Percentiles rank a stretch among this genome's conserved stretches.
Conservation (phyloP, 2,329 filamentous ascomycete species). For the Helotiales sp. region DNA sequence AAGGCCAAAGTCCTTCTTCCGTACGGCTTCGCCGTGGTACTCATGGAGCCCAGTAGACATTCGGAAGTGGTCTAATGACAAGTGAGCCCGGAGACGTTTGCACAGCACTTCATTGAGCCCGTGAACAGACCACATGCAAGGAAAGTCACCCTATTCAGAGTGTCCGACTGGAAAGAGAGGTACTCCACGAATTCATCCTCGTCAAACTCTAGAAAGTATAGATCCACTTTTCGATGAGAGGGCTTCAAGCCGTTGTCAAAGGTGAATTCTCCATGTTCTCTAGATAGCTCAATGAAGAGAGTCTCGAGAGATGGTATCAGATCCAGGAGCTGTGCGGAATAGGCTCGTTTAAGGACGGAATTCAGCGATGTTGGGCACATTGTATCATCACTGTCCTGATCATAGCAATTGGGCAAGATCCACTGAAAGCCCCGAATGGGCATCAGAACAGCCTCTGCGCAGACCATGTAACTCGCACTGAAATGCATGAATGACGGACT, state of each 20-base stretch:
- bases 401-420: slow-evolving; percentile 5
- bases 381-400: background rate
- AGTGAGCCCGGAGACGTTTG: background rate
- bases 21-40: background rate
- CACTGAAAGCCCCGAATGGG: background rate
- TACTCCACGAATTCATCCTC: slow-evolving; percentile 3
- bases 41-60: slow-evolving; percentile 4
- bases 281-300: background rate
- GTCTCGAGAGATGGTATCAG: background rate
- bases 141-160: background rate
- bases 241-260: slow-evolving; percentile 2
- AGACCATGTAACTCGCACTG: background rate
- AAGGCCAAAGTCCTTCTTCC: background rate
- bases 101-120: slow-evolving; percentile 6
- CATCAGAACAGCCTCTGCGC: background rate
- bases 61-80: background rate
- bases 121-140: slow-evolving; percentile 2
- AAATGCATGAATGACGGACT: background rate
- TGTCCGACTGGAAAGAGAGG: background rate
- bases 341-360: background rate
- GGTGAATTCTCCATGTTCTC: background rate
- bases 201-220: slow-evolving; percentile 1
- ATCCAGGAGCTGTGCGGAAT: background rate
- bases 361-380: background rate
- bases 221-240: background rate